A percentile compares a stretch with the other conserved stretches of the same genome.
These are phyloP conservation scores for Meripilus lineatus DNA, from an alignment of 1,284 basidiomycete genomes.

Conservation along the genomic window DNA sequence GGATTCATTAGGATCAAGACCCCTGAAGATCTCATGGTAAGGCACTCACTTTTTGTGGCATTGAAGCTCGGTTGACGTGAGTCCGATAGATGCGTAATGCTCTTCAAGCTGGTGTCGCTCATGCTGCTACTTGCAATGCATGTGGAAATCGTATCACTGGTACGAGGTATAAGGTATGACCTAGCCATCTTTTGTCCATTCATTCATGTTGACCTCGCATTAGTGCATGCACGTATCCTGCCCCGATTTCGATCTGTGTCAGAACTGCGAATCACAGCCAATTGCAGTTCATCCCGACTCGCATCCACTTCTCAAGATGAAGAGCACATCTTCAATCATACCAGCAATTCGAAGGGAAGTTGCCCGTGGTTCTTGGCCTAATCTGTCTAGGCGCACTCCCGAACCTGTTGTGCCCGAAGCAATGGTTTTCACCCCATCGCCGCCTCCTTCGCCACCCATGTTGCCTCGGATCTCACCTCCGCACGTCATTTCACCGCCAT, in stretches of 20 bases:
- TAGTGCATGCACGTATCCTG: slow-evolving; percentile 82
- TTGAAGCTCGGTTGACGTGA: neutral
- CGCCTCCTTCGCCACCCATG: too few relatives aligned
- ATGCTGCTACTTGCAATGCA: slow-evolving; percentile 27
- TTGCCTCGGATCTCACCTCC: too few relatives aligned
- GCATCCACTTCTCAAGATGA: slow-evolving; percentile 82
- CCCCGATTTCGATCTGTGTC: slow-evolving; percentile 82
- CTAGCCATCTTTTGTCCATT: neutral
- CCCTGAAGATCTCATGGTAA: slow-evolving; percentile 53
- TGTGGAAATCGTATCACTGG: slow-evolving; percentile 59
- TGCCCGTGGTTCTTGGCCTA: neutral
- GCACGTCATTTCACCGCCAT: too few relatives aligned
- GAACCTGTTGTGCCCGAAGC: too few relatives aligned
- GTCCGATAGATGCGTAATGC: slow-evolving; percentile 15
- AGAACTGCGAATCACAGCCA: slow-evolving; percentile 75
- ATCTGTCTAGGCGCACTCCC: neutral
- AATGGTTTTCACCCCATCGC: too few relatives aligned
- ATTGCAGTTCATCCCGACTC: slow-evolving; percentile 69
- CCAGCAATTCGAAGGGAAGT: slow-evolving; percentile 37
- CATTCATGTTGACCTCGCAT: slow-evolving; percentile 10
- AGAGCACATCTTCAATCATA: slow-evolving; percentile 43
- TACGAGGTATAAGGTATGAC: slow-evolving; percentile 66
- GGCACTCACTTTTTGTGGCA: slow-evolving; percentile 15
- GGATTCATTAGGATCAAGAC: slow-evolving; percentile 66
- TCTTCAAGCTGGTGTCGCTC: slow-evolving; percentile 13